These are phyloP conservation scores for Fusarium napiforme DNA, from an alignment of 2,329 filamentous ascomycete species.

Conservation along the genomic window DNA sequence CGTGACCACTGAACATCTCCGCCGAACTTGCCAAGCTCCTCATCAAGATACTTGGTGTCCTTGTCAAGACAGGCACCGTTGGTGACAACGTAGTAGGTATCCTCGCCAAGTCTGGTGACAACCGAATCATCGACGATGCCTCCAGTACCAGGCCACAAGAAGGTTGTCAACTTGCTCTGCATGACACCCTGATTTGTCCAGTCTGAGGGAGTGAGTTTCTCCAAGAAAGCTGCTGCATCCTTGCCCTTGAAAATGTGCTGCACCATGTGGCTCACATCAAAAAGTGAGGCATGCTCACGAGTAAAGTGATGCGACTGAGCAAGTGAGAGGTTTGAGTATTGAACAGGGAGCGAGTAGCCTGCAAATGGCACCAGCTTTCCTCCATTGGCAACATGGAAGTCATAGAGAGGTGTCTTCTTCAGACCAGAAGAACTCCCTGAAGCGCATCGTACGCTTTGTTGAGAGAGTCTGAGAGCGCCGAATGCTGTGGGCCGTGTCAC, in stretches of 20 bases:
- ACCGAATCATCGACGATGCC: slow-evolving; percentile 97
- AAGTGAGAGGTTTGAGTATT: slow-evolving; percentile 82
- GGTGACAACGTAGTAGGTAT: slow-evolving; percentile 91
- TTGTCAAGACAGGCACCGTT: slow-evolving; percentile 94
- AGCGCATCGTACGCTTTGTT: slow-evolving; percentile 44
- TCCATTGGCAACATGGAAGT: slow-evolving; percentile 79
- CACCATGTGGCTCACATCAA: slow-evolving; percentile 97
- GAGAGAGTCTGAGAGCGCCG: slow-evolving; percentile 29
- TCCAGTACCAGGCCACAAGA: slow-evolving; percentile 82
- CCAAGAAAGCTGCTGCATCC: slow-evolving; percentile 82
- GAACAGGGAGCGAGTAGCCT: slow-evolving; percentile 91
- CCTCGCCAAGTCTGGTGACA: slow-evolving; percentile 79
- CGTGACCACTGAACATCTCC: slow-evolving; percentile 73
- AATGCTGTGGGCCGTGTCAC: slow-evolving; percentile 37
- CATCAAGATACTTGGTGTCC: slow-evolving; percentile 80
- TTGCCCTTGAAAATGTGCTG: slow-evolving; percentile 88
- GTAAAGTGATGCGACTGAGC: slow-evolving; percentile 91
- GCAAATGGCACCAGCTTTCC: slow-evolving; percentile 98
- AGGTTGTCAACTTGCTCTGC: slow-evolving; percentile 83
- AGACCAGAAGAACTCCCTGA: slow-evolving; percentile 50
- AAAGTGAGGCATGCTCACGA: slow-evolving; percentile 85
- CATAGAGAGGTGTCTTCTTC: slow-evolving; percentile 78
- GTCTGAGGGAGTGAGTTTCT: slow-evolving; percentile 83
- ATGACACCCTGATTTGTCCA: slow-evolving; percentile 72
- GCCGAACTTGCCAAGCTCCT: slow-evolving; percentile 71